Evolutionary conservation across 305 asterid species (phyloP), one percentile per base, ranked within the genome.

Genomic region (Euphrasia arctica): DNA sequence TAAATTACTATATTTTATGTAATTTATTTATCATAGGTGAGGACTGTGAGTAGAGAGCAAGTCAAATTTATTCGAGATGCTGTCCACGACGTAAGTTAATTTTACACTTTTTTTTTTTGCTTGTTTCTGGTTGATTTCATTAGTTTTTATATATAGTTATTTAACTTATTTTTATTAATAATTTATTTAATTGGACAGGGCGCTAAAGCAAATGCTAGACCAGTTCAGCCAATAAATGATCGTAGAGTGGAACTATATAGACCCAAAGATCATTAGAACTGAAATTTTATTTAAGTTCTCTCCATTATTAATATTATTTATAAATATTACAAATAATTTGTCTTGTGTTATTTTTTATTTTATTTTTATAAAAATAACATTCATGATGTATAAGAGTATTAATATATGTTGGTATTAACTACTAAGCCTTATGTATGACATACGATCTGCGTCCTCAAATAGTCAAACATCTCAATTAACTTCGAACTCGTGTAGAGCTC

Each of bases 51-150:
- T 6, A 68, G 15, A 29, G 22, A 73, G 29, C 85, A 79, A 66
- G 66, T 79, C 60, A 13, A 70, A 47, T 51, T 75, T 13, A 68
- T 82, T 0, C 77, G 85, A 4, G 62, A 70, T 0, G 85, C 85
- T 3, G 22, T 49, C 22, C 55, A 49, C 25, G 55, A 13, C 25
- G 55, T 49, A 49, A 49, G 55, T 49, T 14, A 3, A 60, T 41
- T 60, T 2, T 5, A 0, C 43, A 0, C 12, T 4, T 28, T 28
- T 5, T 2, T 6, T 63, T 14, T 3, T 8, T 49, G 15, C 27
- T 25, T 25, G 27, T 49, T 36, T 18, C n/a, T 49, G 4, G 2
- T 13, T 5, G 10, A 49, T 49, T 49, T 9, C 22, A 18, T 42
- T 60, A 9, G 0, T 64, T 8, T 12, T 2, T 3, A 2, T 5